Base-by-base conservation (phyloP, 768 basidiomycete genomes). In the Mrakia gelida region DNA sequence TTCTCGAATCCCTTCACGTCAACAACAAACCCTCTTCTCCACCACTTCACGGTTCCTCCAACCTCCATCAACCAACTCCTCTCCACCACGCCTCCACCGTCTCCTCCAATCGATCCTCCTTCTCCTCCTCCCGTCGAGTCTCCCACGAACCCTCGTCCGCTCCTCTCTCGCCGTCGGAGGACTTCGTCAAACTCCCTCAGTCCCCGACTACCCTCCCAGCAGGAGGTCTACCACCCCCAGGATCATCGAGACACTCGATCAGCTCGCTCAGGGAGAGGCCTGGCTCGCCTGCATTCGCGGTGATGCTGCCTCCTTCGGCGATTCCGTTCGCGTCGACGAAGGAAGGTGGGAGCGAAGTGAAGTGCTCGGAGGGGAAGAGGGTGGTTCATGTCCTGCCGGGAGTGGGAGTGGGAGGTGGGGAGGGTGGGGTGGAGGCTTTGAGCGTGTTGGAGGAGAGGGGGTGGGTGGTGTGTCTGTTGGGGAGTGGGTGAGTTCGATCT, bases 371-470 rank as follows among this genome's bases (percentile, higher is more conserved):
- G 32, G 10, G 34, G 67, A n/a, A 41, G 26, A 38, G 34, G 38
- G 34, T 41, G 38, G 67, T 70, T 15, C 67, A 70, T 70, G 26
- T 70, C 0, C 34, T 70, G 3, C 38, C 67, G 3, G 67, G 67
- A 13, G 34, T 43, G 21, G 67, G 41, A 6, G 23, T 73, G 1
- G 71, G 71, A 2, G 54, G 30, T 56, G 16, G 26, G 32, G 30
- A n/a, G 18, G 38, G 73, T 2, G 61, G 54, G 1, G 73, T 73
- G 49, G 23, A 43, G 18, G 54, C 56, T 21, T n/a, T 73, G 21
- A 28, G 59, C 23, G 73, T 73, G 21, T 23, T 56, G 18, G 61
- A 73, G 54, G 56, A 73, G 34, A 52, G 73, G 21, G 73, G 73
- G 18, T 73, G 73, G 73, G 32, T 73, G 8, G 61, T 73, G 1